Evolutionary conservation across 2,329 filamentous ascomycete species (phyloP), one percentile per base, ranked within the genome.

Genomic region (Phyllosticta citrichinensis): DNA sequence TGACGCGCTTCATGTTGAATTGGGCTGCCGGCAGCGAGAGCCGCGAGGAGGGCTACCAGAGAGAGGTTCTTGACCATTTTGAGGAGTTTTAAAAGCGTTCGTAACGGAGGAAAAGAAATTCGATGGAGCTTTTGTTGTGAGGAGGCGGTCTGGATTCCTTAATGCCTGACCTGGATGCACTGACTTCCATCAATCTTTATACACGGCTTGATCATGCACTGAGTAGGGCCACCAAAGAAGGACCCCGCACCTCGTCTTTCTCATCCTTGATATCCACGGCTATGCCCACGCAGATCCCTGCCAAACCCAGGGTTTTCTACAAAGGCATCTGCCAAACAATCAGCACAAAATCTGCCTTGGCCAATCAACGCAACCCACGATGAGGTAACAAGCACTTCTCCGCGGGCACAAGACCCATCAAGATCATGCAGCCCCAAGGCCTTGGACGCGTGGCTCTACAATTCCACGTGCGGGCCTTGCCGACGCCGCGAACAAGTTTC

Each of bases 101-200:
- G 2, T 22, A 3, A 22, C 22, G 22, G 22, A 22, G 22, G 3
- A 22, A 22, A 22, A 3, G 3, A 22, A 2, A 33, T 33, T 33
- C 30, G 30, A 4, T 33, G 4, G 22, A 22, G 2, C 22, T 22
- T 22, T 22, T 22, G 22, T 47, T 8, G 5, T 47, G 14, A 47
- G 8, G 5, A 30, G 5, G 27, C 9, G 27, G 5, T 10, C 6
- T 8, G 27, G 0, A 30, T 6, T 30, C 27, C 1, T 30, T 6
- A 5, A 5, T 30, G 1, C 27, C 1, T 30, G 9, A 30, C 1
- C 6, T 0, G 5, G 27, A 6, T 2, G 5, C 5, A 6, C 6
- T 8, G 27, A 30, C n/a, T n/a, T n/a, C 17, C 40, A 47, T 3
- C 1, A 8, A 47, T n/a, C n/a, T 8, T 19, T 47, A 40, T 47